Evolutionary conservation across 1,284 basidiomycete genomes (phyloP).

Genomic region (Melampsora americana): DNA sequence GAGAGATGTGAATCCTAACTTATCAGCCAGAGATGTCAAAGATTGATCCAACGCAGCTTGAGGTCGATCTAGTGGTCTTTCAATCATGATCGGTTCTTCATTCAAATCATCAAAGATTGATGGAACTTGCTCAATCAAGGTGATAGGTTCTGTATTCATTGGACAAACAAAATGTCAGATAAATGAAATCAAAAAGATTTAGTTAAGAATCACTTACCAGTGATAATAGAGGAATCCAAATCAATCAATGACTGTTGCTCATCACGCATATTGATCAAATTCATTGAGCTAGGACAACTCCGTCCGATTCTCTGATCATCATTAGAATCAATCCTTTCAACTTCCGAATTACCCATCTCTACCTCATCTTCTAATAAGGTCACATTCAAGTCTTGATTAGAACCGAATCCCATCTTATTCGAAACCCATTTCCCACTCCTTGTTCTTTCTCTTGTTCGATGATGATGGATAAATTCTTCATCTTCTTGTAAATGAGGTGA

Average conservation of each 20-base stretch:
- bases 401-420: background rate
- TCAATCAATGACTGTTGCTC: background rate
- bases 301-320: no score
- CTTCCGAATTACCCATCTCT: background rate
- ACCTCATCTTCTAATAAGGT: background rate
- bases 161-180: background rate
- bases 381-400: background rate
- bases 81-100: no score
- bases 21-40: no score
- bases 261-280: no score
- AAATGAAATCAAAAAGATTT: background rate
- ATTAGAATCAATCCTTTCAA: background rate
- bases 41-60: no score
- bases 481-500: no score
- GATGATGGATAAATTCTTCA: no score
- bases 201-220: background rate
- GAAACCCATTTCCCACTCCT: no score
- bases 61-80: no score
- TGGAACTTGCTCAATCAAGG: background rate
- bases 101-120: background rate
- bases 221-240: background rate
- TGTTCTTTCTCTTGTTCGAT: no score
- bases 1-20: no score
- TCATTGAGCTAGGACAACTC: no score
- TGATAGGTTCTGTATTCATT: background rate